These are phyloP conservation scores for Rubia tinctorum DNA, from an alignment of 305 asterid species.

Conservation along the genomic window DNA sequence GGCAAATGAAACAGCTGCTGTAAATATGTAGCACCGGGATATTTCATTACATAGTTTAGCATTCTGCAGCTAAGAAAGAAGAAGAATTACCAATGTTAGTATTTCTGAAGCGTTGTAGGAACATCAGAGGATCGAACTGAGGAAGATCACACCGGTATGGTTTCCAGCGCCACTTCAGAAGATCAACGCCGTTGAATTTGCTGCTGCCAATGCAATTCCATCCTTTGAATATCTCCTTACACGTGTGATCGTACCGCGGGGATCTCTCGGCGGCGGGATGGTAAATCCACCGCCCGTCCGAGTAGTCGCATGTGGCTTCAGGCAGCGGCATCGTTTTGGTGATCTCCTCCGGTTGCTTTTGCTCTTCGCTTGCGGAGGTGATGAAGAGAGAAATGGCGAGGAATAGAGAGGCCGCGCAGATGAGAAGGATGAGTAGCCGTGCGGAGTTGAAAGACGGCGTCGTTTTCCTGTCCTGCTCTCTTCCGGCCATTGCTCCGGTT, in stretches of 20 bases:
- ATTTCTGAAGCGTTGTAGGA: conserved; percentile 61
- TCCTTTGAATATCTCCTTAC: too few relatives aligned
- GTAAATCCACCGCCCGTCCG: too few relatives aligned
- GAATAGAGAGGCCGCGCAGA: background rate
- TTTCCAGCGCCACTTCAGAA: conserved; percentile 43
- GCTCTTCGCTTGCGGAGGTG: background rate
- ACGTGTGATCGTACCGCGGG: too few relatives aligned
- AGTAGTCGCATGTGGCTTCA: too few relatives aligned
- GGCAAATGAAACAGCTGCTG: too few relatives aligned
- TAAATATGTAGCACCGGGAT: too few relatives aligned
- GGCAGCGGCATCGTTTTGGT: too few relatives aligned
- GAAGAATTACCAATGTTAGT: conserved; percentile 60
- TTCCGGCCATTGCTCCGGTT: conserved; percentile 24
- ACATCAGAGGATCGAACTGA: conserved; percentile 59
- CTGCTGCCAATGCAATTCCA: too few relatives aligned
- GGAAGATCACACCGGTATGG: conserved; percentile 78
- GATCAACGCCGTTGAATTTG: too few relatives aligned
- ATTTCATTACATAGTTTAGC: background rate
- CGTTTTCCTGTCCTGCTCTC: too few relatives aligned
- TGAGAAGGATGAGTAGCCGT: background rate
- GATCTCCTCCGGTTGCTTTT: background rate
- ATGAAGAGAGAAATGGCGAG: background rate
- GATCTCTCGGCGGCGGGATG: too few relatives aligned
- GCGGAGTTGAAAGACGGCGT: background rate
- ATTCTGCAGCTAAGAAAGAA: conserved; percentile 5